Evolutionary conservation across 2,329 filamentous ascomycete species (phyloP), one percentile per base, ranked within the genome.

Genomic region (Claviceps sp.): DNA sequence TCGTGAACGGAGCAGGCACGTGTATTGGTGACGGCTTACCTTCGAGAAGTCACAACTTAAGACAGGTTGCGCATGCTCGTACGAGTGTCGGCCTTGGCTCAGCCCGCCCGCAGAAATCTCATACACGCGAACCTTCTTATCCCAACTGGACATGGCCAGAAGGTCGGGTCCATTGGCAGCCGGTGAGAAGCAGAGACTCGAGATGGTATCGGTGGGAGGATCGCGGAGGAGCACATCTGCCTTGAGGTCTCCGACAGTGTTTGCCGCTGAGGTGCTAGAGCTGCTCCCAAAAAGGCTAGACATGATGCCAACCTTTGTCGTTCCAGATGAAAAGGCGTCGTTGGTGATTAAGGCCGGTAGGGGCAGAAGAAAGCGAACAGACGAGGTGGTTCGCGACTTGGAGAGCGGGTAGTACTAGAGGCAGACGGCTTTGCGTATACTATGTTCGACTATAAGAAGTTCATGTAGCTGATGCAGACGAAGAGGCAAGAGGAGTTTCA

Each of bases 71-170:
- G 89, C 85, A 69, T 94, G 88, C 59, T 94, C 86, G 64, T 93
- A 94, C 54, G 85, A 73, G 56, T 89, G 89, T 63, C 90, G 91
- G 48, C 89, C 89, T 65, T 89, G 81, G 63, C 86, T 91, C 64
- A 86, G 79, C 44, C 89, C 89, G 58, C 81, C 81, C 52, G 70
- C 71, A 58, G 84, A 81, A 65, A 97, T 89, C 68, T 97, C 89
- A 72, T 97, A 98, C 65, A 98, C 91, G 63, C 90, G 85, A 57
- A 97, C 89, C 68, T 95, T 95, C 74, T 94, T 95, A 71, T 98
- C 93, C 93, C 93, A 98, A 61, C 89, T 95, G 47, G 89, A 75
- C 38, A 96, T 87, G 24, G 91, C 89, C 18, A 98, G 76, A 65
- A 94, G 86, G 61, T 97, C 89, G 62, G 67, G 65, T 46, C 62